A percentile compares a stretch with the other conserved stretches of the same genome.
These are phyloP conservation scores for Gracilaria domingensis DNA, from an alignment of 23 red algal genomes.

Conservation along the genomic window DNA sequence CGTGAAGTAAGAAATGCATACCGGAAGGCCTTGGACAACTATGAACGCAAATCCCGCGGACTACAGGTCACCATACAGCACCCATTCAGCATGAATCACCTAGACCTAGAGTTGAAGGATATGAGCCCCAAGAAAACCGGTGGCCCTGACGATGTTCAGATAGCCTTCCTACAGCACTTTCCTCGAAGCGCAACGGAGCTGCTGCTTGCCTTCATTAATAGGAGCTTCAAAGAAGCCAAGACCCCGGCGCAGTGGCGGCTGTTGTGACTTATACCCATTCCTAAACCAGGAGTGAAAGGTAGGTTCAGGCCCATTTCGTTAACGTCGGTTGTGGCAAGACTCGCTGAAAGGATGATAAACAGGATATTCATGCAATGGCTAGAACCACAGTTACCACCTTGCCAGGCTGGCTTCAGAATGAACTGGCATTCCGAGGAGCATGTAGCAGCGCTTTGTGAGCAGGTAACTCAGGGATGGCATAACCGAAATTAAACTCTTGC, in stretches of 20 bases:
- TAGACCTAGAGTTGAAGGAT: neutral
- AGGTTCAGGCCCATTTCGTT: neutral
- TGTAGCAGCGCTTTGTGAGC: neutral
- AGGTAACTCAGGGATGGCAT: neutral
- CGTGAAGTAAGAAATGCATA: neutral
- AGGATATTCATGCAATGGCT: neutral
- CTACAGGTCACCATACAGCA: neutral
- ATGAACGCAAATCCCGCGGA: neutral
- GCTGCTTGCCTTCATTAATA: neutral
- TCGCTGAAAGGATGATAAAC: neutral
- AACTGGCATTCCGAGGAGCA: neutral
- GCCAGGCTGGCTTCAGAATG: constrained; percentile 11
- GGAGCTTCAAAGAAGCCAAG: neutral
- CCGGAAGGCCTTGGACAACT: neutral
- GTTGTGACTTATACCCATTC: neutral
- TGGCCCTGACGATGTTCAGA: neutral
- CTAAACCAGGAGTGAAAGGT: neutral
- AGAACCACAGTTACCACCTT: neutral
- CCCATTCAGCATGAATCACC: neutral
- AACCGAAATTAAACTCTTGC: neutral
- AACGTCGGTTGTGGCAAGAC: neutral
- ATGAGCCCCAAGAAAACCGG: neutral
- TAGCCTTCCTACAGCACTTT: neutral
- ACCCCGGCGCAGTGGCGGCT: neutral
- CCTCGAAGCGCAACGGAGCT: neutral